Conservation (phyloP, 352 stramenopile species). For the Phytophthora boehmeriae region DNA sequence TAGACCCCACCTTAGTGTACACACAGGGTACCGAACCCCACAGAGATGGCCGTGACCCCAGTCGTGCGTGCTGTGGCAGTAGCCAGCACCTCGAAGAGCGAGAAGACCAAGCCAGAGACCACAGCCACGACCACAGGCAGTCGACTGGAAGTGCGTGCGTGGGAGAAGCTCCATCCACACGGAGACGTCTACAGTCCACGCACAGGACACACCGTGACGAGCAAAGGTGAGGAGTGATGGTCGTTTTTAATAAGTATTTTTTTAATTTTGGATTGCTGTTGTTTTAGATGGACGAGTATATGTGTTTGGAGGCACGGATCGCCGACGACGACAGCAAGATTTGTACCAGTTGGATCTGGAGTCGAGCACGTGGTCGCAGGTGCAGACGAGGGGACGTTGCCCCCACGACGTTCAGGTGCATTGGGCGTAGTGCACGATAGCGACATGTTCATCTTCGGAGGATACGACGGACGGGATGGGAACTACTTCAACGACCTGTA, state of each 20-base stretch:
- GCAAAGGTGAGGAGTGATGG: slow-evolving; percentile 46
- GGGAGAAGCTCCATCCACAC: slow-evolving; percentile 73
- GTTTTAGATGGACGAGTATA: slow-evolving; percentile 73
- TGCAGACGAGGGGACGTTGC: slow-evolving; percentile 71
- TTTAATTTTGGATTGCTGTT: slow-evolving; percentile 1
- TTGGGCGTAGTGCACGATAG: slow-evolving; percentile 81
- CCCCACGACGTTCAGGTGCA: slow-evolving; percentile 75
- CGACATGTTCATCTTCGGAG: slow-evolving; percentile 90
- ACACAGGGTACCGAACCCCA: slow-evolving; percentile 15
- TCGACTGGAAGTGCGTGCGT: slow-evolving; percentile 73
- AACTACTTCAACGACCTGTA: slow-evolving; percentile 92
- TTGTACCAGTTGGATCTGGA: slow-evolving; percentile 82
- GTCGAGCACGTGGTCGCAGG: slow-evolving; percentile 72
- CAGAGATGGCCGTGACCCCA: slow-evolving; percentile 29
- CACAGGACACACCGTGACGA: slow-evolving; percentile 86
- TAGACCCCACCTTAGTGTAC: slow-evolving; percentile 36
- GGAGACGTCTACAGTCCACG: slow-evolving; percentile 85
- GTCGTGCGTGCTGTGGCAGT: slow-evolving; percentile 4
- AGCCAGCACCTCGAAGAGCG: slow-evolving; percentile 8
- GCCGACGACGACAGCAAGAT: slow-evolving; percentile 80
- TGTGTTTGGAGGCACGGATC: slow-evolving; percentile 88
- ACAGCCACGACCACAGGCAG: slow-evolving; percentile 11
- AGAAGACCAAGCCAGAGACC: slow-evolving; percentile 10
- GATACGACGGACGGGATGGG: slow-evolving; percentile 88
- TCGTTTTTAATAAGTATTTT: background rate